These are phyloP conservation scores for Macrolepiota albuminosa DNA, from an alignment of 768 basidiomycete species.

Conservation along the genomic window DNA sequence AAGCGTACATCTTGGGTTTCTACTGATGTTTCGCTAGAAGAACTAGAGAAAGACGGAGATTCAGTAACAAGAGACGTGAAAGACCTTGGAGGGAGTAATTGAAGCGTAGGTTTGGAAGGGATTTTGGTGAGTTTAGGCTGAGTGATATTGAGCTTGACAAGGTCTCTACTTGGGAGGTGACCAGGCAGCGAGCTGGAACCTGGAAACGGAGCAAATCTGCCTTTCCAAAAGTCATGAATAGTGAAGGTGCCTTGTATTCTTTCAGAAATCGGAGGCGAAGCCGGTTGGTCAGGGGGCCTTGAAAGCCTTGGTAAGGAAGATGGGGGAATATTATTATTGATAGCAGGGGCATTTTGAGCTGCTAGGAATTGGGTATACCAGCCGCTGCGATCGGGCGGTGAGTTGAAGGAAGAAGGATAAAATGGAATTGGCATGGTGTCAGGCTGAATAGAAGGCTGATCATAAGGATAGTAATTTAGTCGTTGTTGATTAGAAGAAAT, in stretches of 20 bases:
- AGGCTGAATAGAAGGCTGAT: background rate
- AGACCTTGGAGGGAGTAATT: constrained; percentile 17
- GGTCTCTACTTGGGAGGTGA: constrained; percentile 23
- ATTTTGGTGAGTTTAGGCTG: constrained; percentile 12
- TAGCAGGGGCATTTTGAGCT: background rate
- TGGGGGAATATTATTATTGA: background rate
- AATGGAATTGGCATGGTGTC: background rate
- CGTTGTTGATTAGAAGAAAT: background rate
- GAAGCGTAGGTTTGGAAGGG: constrained; percentile 6
- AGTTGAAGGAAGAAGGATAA: background rate
- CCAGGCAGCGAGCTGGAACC: constrained; percentile 32
- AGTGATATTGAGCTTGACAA: constrained; percentile 11
- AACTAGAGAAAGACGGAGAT: background rate
- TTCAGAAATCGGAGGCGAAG: background rate
- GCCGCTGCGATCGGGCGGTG: constrained; percentile 12
- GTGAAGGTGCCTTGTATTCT: background rate
- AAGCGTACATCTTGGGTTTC: constrained; percentile 14
- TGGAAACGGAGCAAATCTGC: constrained; percentile 37
- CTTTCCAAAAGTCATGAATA: constrained; percentile 37
- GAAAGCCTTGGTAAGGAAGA: background rate
- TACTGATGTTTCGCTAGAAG: constrained; percentile 2
- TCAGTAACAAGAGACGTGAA: constrained; percentile 8
- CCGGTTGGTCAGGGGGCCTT: background rate
- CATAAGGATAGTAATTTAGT: background rate
- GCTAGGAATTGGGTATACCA: constrained; percentile 11